Base-by-base conservation (phyloP, 2,329 filamentous ascomycete genomes). In the Pestalotiopsis sp. region DNA sequence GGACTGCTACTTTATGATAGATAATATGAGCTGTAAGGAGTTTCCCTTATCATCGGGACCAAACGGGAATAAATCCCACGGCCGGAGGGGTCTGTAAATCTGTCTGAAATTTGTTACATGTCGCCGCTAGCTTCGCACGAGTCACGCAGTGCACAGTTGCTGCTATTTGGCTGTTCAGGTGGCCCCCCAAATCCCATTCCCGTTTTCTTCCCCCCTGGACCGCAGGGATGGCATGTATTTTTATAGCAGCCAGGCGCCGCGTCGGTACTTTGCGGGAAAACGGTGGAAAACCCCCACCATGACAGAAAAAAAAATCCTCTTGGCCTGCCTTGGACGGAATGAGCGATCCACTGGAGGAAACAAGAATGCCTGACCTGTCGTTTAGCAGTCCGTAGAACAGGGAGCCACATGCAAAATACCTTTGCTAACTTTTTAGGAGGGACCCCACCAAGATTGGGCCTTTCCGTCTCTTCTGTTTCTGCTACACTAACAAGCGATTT, bases 361-460 rank as follows among this genome's bases (percentile, higher is more conserved):
- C 45, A 52, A 20, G 45, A n/a, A 52, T 45, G 41, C 41, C 41
- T 14, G 41, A 52, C 45, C 45, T 52, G 14, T n/a, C 41, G 13
- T 49, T 49, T 49, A 49, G 41, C 41, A 52, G 14, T 4, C 45
- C 45, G 13, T 20, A 14, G 17, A 13, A 17, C 41, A 45, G 41
- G 17, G 41, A 45, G 41, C 17, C 17, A n/a, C 17, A 52, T 52
- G 20, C 45, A 52, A n/a, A n/a, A 20, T 52, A 52, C 45, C 20
- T 52, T 23, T 9, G 14, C 31, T 36, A 36, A 36, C 31, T 36
- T 36, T 36, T 36, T 36, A 36, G 31, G 31, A 36, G 31, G 20
- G 57, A 59, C 59, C 17, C 59, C 63, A 23, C 20, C 41, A 5
- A 57, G 63, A 66, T 66, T 66, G 63, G 61, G 63, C 49, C 57